Conservation (phyloP, 768 basidiomycete species). For the Dictyophora rubrovolvata region DNA sequence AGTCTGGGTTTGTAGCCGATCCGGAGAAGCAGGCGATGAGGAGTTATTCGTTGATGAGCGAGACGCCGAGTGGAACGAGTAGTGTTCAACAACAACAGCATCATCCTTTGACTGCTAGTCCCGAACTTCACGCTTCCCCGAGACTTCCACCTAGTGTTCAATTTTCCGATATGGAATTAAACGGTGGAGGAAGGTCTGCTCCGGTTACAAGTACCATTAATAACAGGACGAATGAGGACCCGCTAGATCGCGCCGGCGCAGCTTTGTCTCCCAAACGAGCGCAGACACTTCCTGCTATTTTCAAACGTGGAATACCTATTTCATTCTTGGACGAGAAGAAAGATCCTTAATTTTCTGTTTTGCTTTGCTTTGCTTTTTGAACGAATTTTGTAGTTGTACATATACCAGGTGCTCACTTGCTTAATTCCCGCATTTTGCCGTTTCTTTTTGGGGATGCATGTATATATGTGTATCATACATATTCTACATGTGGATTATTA, state of each 20-base stretch:
- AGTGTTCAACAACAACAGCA: not conserved
- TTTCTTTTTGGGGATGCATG: not conserved
- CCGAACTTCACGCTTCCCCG: not conserved
- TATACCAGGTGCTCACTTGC: too few relatives aligned
- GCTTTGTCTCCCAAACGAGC: not conserved
- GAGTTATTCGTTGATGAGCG: not conserved
- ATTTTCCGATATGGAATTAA: not conserved
- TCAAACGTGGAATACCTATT: not conserved
- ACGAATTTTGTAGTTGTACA: too few relatives aligned
- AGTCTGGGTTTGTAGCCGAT: not conserved
- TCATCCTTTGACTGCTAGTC: not conserved
- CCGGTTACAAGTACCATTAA: not conserved
- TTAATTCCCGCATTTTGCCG: not conserved
- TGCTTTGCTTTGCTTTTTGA: not conserved
- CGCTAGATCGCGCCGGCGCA: not conserved
- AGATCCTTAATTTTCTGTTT: not conserved
- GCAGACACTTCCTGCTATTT: not conserved
- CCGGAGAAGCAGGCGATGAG: not conserved
- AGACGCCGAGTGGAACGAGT: not conserved
- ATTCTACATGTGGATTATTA: not conserved
- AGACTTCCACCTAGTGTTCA: not conserved
- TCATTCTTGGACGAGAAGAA: not conserved
- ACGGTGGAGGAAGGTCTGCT: not conserved
- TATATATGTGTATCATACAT: not conserved
- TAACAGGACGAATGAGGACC: not conserved